These are phyloP conservation scores for Colletotrichum orbiculare DNA, from an alignment of 2,329 filamentous ascomycete genomes.

Conservation along the genomic window DNA sequence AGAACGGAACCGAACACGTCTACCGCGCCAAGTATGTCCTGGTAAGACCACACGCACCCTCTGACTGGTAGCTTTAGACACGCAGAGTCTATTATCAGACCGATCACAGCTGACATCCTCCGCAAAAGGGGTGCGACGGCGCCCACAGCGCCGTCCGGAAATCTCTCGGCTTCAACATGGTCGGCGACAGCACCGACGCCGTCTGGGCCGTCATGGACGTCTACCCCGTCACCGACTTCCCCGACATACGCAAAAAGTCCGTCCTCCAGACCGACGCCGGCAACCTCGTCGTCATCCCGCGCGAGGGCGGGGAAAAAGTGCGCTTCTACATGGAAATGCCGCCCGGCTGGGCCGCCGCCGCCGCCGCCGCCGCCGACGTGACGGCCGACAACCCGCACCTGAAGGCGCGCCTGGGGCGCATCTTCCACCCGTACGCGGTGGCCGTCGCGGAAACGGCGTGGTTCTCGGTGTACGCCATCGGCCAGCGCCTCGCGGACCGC, in stretches of 20 bases:
- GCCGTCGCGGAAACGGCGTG: constrained; percentile 72
- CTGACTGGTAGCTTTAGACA: too few relatives aligned
- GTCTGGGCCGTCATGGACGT: constrained; percentile 70
- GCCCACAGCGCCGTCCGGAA: constrained; percentile 64
- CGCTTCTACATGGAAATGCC: constrained; percentile 75
- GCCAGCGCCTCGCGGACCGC: constrained; percentile 76
- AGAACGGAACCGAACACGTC: constrained; percentile 48
- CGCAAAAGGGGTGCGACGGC: constrained; percentile 51
- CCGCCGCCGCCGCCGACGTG: constrained; percentile 56
- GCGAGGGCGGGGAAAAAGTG: constrained; percentile 68
- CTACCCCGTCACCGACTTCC: constrained; percentile 66
- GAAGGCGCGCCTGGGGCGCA: constrained; percentile 60
- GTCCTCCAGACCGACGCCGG: constrained; percentile 62
- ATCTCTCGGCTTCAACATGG: constrained; percentile 65
- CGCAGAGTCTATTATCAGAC: too few relatives aligned
- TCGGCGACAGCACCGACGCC: constrained; percentile 67
- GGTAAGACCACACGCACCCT: neutral
- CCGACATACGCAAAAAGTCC: constrained; percentile 69
- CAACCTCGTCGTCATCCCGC: constrained; percentile 77
- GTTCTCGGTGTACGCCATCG: constrained; percentile 82
- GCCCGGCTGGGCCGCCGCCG: constrained; percentile 55
- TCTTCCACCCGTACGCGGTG: constrained; percentile 69
- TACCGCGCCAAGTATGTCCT: constrained; percentile 29
- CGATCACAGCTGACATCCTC: neutral
- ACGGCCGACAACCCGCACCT: constrained; percentile 59